Base-by-base conservation (phyloP, 768 basidiomycete species). In the Suillus discolor region DNA sequence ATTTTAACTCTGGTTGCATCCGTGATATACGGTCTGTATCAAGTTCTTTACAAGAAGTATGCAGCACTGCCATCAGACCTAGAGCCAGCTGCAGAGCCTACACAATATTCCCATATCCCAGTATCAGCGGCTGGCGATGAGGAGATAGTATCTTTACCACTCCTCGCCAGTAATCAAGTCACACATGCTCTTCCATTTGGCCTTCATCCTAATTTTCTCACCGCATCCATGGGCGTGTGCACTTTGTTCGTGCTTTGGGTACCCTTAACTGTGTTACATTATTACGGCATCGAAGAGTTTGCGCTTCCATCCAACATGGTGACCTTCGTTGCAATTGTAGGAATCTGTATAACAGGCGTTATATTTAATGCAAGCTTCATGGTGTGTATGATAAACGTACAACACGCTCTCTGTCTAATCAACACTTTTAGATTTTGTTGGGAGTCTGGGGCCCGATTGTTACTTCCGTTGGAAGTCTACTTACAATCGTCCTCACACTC, bases 401-500 rank as follows among this genome's bases (percentile, higher is more conserved):
- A 9, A 3, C 51, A 31, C 31, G 31, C 31, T 31, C 31, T 6
- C 31, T 31, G 41, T 4, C 53, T 39, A 53, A 34, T 44, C 25
- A 36, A 39, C 25, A 38, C 57, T 42, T 34, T 55, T 61, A 95
- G 93, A 83, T 92, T 63, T 81, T 97, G 4, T 80, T 97, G 57
- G 92, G 91, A 34, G 77, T 92, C 34, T 96, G 93, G 92, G 94
- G 94, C 4, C 94, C 94, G 7, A 87, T 96, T 49, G 85, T 94
- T 51, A 88, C 89, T 11, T 94, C 93, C 2, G 95, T 97, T 39
- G 95, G 94, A 54, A 94, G 87, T 76, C 84, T 99, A n/a, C 83
- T 97, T n/a, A 96, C 96, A 6, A 96, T 97, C 69, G 93, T 97
- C 44, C 83, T 97, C 59, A 92, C 95, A 16, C 86, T 95, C 57